Evolutionary conservation across 2,329 filamentous ascomycete genomes (phyloP).

Genomic region (Bipolaris sorokiniana): DNA sequence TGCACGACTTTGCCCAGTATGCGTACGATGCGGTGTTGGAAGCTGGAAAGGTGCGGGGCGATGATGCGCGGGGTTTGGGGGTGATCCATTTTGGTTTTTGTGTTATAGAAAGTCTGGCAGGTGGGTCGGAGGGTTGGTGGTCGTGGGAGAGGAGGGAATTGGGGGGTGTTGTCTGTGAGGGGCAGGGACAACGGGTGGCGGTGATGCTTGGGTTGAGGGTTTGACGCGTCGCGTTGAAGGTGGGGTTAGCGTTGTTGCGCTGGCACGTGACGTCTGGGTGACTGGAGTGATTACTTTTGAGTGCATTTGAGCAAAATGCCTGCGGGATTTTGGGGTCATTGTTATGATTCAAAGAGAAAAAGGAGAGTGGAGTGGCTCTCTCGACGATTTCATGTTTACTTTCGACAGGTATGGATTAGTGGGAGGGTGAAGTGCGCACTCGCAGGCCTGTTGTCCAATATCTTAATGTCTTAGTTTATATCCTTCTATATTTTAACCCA

Average conservation of each 20-base stretch:
- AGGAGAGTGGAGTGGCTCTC: too few relatives aligned
- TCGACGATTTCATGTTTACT: too few relatives aligned
- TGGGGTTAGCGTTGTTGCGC: constrained; percentile 15
- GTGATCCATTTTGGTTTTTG: constrained; percentile 35
- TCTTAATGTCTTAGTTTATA: background rate
- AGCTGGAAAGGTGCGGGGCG: constrained; percentile 77
- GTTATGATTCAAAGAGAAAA: too few relatives aligned
- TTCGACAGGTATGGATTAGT: too few relatives aligned
- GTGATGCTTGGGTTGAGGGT: background rate
- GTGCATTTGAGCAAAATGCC: background rate
- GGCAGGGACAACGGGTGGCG: background rate
- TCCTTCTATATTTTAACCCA: background rate
- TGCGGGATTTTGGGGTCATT: background rate
- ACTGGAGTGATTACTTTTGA: background rate
- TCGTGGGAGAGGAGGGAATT: too few relatives aligned
- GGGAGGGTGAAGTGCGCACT: background rate
- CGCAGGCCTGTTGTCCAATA: background rate
- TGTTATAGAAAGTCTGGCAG: background rate
- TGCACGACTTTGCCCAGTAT: constrained; percentile 85
- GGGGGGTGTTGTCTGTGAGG: background rate
- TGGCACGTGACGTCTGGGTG: constrained; percentile 12
- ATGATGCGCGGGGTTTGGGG: constrained; percentile 77
- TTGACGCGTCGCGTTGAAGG: constrained; percentile 14
- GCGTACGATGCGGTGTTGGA: constrained; percentile 74
- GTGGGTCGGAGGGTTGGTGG: too few relatives aligned